Evolutionary conservation across 345 rosid genomes (phyloP).

Genomic region (Boechera retrofracta): DNA sequence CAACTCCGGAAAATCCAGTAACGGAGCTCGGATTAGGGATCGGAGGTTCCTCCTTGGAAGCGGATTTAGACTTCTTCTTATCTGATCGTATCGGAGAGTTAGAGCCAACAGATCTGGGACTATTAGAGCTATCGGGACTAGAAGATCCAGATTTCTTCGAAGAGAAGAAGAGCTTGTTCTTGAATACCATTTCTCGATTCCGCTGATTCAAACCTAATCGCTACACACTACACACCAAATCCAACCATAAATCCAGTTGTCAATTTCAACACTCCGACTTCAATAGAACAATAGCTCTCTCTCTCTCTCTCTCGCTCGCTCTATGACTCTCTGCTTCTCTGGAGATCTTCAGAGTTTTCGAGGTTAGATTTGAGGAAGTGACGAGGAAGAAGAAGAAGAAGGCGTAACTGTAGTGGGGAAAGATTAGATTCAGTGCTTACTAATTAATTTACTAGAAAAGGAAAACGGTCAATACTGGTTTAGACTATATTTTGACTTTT

Average conservation of each 20-base stretch:
- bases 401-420: conserved; percentile 42
- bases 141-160: conserved; percentile 91
- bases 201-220: conserved; percentile 33
- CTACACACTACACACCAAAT: conserved; percentile 2
- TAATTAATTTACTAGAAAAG: background rate
- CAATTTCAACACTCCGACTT: conserved; percentile 35
- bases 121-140: conserved; percentile 84
- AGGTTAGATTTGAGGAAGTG: conserved; percentile 38
- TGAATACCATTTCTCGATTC: conserved; percentile 75
- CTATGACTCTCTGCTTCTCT: conserved; percentile 18
- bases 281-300: conserved; percentile 33
- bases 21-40: conserved; percentile 33
- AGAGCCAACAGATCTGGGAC: conserved; percentile 88
- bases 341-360: conserved; percentile 29
- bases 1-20: conserved; percentile 37
- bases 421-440: conserved; percentile 28
- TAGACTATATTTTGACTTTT: conserved; percentile 33
- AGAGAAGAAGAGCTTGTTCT: conserved; percentile 90
- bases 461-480: conserved; percentile 38
- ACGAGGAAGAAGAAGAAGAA: conserved; percentile 30
- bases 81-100: conserved; percentile 90
- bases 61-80: conserved; percentile 79
- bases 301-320: background rate
- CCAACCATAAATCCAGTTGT: conserved; percentile 21
- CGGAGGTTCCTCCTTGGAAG: conserved; percentile 56